Evolutionary conservation across 1,139 yeast species (phyloP).

Genomic region (Pichia sp.): DNA sequence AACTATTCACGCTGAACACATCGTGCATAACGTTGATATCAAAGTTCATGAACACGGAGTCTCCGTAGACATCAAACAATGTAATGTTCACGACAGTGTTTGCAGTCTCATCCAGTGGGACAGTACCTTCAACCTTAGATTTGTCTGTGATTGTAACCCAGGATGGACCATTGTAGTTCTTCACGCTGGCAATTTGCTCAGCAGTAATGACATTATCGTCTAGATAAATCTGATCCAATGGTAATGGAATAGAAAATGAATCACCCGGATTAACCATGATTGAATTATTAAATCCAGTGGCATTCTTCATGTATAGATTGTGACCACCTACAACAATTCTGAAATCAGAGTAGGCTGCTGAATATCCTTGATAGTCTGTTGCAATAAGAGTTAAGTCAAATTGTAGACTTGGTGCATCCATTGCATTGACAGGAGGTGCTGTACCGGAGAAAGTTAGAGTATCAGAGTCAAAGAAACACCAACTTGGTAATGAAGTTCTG

Average conservation of each 20-base stretch:
- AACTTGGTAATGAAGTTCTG: conserved; percentile 83
- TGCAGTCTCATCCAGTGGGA: conserved; percentile 41
- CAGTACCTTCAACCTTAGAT: conserved; percentile 48
- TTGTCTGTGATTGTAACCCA: conserved; percentile 49
- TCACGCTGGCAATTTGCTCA: conserved; percentile 49
- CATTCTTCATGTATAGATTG: conserved; percentile 53
- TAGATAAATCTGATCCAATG: conserved; percentile 49
- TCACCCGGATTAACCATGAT: conserved; percentile 64
- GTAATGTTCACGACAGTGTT: conserved; percentile 43
- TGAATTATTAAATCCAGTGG: conserved; percentile 37
- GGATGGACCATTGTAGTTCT: conserved; percentile 42
- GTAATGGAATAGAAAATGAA: conserved; percentile 49
- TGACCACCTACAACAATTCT: conserved; percentile 83
- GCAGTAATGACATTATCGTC: conserved; percentile 46
- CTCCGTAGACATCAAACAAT: conserved; percentile 56
- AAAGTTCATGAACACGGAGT: conserved; percentile 53
- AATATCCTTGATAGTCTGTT: conserved; percentile 66
- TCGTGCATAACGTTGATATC: conserved; percentile 40
- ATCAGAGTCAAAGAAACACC: conserved; percentile 67
- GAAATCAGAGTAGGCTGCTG: conserved; percentile 68
- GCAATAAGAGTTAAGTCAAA: conserved; percentile 75
- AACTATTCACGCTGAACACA: conserved; percentile 45
- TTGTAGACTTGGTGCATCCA: conserved; percentile 76
- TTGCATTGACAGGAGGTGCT: conserved; percentile 80
- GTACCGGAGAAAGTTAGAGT: conserved; percentile 71